Conservation (phyloP, 495 filamentous ascomycete genomes). For the Aspergillus carlsbadensis region DNA sequence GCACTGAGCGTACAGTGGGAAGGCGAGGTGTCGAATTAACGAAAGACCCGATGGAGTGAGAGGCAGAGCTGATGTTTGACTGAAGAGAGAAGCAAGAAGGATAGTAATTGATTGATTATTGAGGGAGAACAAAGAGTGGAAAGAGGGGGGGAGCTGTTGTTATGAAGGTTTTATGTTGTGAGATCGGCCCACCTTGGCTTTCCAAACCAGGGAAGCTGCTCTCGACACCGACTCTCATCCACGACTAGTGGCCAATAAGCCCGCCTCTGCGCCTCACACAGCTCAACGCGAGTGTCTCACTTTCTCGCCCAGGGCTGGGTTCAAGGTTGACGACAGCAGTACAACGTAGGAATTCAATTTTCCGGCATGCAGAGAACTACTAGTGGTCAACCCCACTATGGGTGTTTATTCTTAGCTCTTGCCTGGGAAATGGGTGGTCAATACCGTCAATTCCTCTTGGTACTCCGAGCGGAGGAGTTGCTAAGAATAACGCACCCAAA, state of each 20-base stretch:
- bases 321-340: neutral
- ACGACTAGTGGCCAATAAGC: constrained; percentile 25
- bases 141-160: constrained; percentile 30
- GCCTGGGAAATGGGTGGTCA: neutral
- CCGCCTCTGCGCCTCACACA: constrained; percentile 26
- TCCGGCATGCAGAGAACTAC: neutral
- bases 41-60: neutral
- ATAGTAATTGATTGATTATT: constrained; percentile 12
- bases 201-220: constrained; percentile 28
- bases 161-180: constrained; percentile 28
- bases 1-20: neutral
- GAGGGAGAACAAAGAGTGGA: constrained; percentile 1
- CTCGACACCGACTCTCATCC: constrained; percentile 17
- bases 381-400: constrained; percentile 13
- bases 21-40: neutral
- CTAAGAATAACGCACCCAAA: constrained; percentile 4
- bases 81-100: constrained; percentile 13
- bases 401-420: constrained; percentile 10
- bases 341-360: neutral
- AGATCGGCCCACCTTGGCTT: constrained; percentile 25
- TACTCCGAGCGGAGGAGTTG: neutral
- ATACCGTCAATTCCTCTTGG: neutral
- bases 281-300: constrained; percentile 27
- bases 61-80: neutral
- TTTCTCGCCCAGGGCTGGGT: constrained; percentile 8